These are phyloP conservation scores for Vitis cinerea DNA, from an alignment of 164 flowering plant genomes.

Conservation along the genomic window DNA sequence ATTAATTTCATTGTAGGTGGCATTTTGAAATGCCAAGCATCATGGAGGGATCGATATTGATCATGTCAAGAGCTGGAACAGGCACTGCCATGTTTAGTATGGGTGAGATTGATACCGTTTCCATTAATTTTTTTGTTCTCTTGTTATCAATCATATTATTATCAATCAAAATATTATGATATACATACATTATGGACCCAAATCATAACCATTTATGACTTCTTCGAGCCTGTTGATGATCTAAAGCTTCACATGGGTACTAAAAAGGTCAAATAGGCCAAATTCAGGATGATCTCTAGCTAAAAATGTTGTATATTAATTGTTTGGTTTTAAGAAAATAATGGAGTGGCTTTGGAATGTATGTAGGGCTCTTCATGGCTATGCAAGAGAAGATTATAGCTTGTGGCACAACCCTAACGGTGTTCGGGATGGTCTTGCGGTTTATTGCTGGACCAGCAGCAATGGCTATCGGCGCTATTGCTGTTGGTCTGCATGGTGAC, in stretches of 20 bases:
- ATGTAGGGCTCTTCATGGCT: conserved; percentile 73
- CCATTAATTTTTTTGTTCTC: too few species aligned
- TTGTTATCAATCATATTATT: too few species aligned
- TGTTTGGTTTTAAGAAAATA: too few species aligned
- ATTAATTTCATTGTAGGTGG: conserved; percentile 38
- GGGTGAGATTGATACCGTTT: conserved; percentile 40
- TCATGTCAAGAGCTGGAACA: conserved; percentile 72
- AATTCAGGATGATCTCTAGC: too few species aligned
- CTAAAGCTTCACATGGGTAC: too few species aligned
- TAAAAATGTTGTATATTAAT: too few species aligned
- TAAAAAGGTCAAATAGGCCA: too few species aligned
- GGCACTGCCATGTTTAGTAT: conserved; percentile 85
- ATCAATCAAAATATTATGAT: too few species aligned
- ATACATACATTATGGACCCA: too few species aligned
- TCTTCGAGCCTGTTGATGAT: too few species aligned
- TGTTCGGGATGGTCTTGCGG: conserved; percentile 59
- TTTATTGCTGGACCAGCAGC: conserved; percentile 79
- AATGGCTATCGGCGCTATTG: conserved; percentile 59
- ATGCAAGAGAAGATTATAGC: conserved; percentile 56
- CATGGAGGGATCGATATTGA: conserved; percentile 54
- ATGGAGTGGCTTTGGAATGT: not conserved
- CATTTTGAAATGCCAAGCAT: conserved; percentile 64
- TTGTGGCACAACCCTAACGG: conserved; percentile 52
- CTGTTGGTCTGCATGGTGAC: conserved; percentile 60
- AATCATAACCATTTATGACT: too few species aligned